Evolutionary conservation across 345 rosid genomes (phyloP).

Genomic region (Erodium maritimum): DNA sequence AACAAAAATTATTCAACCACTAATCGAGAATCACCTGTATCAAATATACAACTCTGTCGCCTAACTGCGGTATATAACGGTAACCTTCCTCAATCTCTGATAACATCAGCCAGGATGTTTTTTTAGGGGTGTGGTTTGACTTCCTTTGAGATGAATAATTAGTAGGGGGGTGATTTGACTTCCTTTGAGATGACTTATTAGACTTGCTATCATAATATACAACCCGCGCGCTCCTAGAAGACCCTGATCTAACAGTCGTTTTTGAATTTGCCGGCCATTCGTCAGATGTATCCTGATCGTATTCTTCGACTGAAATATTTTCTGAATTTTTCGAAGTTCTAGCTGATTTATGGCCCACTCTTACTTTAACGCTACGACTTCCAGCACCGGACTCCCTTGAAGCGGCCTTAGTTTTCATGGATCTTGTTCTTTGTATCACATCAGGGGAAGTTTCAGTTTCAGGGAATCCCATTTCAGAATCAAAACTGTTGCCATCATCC

Average conservation of each 20-base stretch:
- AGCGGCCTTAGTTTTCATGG: conserved; percentile 46
- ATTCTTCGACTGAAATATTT: conserved; percentile 20
- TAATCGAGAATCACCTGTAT: conserved; percentile 49
- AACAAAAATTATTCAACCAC: conserved; percentile 2
- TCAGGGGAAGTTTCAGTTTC: conserved; percentile 23
- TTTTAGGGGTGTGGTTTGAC: conserved; percentile 28
- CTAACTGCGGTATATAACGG: conserved; percentile 85
- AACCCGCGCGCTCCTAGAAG: conserved; percentile 36
- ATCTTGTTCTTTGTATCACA: conserved; percentile 54
- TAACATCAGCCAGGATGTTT: conserved; percentile 77
- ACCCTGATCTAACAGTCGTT: conserved; percentile 36
- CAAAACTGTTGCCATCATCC: conserved; percentile 17
- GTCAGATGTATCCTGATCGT: conserved; percentile 27
- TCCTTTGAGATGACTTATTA: conserved; percentile 19
- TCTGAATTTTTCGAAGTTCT: conserved; percentile 29
- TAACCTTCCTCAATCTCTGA: conserved; percentile 76
- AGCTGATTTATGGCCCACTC: conserved; percentile 25
- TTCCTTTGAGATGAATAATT: conserved; percentile 21
- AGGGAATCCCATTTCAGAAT: conserved; percentile 19
- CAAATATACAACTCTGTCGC: conserved; percentile 78
- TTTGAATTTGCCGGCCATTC: conserved; percentile 61
- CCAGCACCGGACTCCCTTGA: conserved; percentile 25
- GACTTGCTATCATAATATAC: conserved; percentile 16
- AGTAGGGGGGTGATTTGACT: conserved; percentile 25
- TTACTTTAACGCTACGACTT: conserved; percentile 19